Conservation (phyloP, 305 asterid species). For the Ruellia speciosa region DNA sequence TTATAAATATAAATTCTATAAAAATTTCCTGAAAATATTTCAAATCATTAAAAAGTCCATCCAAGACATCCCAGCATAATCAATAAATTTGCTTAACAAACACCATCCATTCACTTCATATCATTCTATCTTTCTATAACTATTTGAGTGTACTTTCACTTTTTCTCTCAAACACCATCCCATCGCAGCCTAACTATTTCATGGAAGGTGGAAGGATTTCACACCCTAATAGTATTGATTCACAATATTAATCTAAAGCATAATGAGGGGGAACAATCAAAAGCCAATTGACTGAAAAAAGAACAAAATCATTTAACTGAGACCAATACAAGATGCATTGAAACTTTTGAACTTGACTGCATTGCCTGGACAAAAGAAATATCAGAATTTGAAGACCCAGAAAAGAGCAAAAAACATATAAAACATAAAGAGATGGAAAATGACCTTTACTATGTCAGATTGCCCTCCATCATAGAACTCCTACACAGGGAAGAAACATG, state of each 20-base stretch:
- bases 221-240: not conserved
- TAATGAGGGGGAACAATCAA: not conserved
- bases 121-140: no score
- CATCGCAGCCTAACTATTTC: no score
- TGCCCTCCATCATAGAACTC: constrained; percentile 31
- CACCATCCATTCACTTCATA: no score
- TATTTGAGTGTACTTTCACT: no score
- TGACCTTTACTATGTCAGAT: constrained; percentile 38
- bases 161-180: no score
- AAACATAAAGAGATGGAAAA: constrained; percentile 6
- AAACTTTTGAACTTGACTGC: not conserved
- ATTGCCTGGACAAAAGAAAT: not conserved
- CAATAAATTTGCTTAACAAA: no score
- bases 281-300: constrained; percentile 1
- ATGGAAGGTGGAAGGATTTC: not conserved
- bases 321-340: not conserved
- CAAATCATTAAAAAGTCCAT: no score
- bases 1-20: no score
- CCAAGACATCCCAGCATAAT: no score
- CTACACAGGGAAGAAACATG: constrained; percentile 29
- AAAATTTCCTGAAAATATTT: no score
- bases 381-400: constrained; percentile 4
- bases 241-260: not conserved
- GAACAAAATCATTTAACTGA: not conserved
- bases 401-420: constrained; percentile 7